phyloP scores from a whole-genome alignment of 306 rosid genomes.

The Hippophae tibetana region DNA sequence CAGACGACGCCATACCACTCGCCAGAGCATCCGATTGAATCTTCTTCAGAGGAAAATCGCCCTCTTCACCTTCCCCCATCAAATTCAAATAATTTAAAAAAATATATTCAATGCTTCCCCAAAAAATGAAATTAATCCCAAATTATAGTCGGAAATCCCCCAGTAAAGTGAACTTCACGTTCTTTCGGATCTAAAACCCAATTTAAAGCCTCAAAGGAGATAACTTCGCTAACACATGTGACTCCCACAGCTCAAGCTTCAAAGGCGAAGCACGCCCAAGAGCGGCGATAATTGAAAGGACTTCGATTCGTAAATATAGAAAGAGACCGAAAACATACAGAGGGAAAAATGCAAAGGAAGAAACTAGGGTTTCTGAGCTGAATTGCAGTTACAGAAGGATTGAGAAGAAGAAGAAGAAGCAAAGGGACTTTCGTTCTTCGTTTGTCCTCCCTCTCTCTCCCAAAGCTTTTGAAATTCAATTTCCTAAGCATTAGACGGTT shows the following conservation, averaged over 20 bases:
- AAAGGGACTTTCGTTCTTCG: not conserved
- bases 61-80: constrained; percentile 83
- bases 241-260: constrained; percentile 35
- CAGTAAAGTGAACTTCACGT: constrained; percentile 30
- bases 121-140: constrained; percentile 14
- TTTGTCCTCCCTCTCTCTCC: too few species aligned
- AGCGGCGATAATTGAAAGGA: constrained; percentile 20
- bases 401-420: constrained; percentile 18
- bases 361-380: constrained; percentile 13
- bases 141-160: constrained; percentile 1
- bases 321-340: not conserved
- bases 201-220: constrained; percentile 10
- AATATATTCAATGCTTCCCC: constrained; percentile 17
- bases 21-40: constrained; percentile 32
- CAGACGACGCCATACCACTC: constrained; percentile 25
- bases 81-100: constrained; percentile 22
- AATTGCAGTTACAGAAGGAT: constrained; percentile 13
- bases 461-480: too few species aligned
- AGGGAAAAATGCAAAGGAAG: constrained; percentile 6
- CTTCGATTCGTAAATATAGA: constrained; percentile 21
- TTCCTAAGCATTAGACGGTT: constrained; percentile 31
- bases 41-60: constrained; percentile 44
- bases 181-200: constrained; percentile 44
- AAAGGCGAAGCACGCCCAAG: constrained; percentile 24
- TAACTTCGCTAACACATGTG: constrained; percentile 1